Percentiles rank a stretch among this genome's conserved stretches.
These are phyloP conservation scores for Lipomyces orientalis DNA, from an alignment of 805 yeast genomes.

Conservation along the genomic window DNA sequence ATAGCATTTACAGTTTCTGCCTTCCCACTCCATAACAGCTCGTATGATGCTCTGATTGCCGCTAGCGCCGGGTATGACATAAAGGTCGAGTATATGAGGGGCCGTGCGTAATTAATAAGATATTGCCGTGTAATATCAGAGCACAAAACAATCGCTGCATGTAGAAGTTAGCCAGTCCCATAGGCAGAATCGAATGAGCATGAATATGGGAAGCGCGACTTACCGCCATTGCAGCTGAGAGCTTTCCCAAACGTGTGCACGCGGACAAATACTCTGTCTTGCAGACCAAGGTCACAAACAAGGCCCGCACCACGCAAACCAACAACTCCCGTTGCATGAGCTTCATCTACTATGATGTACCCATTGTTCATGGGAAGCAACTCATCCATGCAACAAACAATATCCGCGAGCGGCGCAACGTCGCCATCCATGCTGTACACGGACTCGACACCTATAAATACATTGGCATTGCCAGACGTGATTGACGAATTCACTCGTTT, in stretches of 20 bases:
- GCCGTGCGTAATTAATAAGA: constrained; percentile 40
- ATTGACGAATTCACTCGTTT: constrained; percentile 2
- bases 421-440: constrained; percentile 43
- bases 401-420: constrained; percentile 32
- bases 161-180: background rate
- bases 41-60: constrained; percentile 37
- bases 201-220: background rate
- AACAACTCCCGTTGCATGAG: constrained; percentile 89
- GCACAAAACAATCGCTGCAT: constrained; percentile 33
- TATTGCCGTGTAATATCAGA: constrained; percentile 22
- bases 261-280: constrained; percentile 32
- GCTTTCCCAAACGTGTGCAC: constrained; percentile 42
- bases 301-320: constrained; percentile 80
- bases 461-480: constrained; percentile 16
- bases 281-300: constrained; percentile 26
- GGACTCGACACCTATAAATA: constrained; percentile 39
- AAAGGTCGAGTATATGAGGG: constrained; percentile 40
- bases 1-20: background rate
- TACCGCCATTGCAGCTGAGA: constrained; percentile 37
- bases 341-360: constrained; percentile 83
- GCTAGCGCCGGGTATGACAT: constrained; percentile 32
- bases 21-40: constrained; percentile 12
- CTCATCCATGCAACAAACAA: constrained; percentile 13
- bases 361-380: constrained; percentile 52
- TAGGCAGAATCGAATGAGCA: background rate